Conservation (phyloP, 495 filamentous ascomycete species). For the Talaromyces wortmannii region DNA sequence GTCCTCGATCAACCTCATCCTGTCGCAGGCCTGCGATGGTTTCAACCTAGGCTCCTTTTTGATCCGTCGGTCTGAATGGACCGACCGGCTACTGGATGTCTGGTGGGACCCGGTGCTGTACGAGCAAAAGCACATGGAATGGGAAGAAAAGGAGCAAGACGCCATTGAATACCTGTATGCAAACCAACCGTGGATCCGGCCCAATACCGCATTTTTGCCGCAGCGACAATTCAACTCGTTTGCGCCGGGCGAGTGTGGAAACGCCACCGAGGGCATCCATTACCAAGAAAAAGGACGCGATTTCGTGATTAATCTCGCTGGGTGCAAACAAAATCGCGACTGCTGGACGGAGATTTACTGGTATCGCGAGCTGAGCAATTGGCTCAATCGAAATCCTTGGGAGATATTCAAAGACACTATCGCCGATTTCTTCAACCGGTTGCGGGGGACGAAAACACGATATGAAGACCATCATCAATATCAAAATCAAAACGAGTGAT, state of each 20-base stretch:
- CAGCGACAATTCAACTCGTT: conserved; percentile 94
- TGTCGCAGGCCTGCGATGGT: conserved; percentile 90
- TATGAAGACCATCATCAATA: conserved; percentile 4
- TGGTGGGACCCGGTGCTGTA: conserved; percentile 99
- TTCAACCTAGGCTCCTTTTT: conserved; percentile 99
- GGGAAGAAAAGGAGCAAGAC: conserved; percentile 98
- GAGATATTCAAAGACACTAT: conserved; percentile 45
- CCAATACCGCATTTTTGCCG: conserved; percentile 80
- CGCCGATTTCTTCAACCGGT: conserved; percentile 13
- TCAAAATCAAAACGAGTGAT: background rate
- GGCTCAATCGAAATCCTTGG: conserved; percentile 76
- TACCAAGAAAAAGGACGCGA: conserved; percentile 82
- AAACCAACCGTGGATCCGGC: conserved; percentile 88
- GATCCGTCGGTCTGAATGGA: conserved; percentile 75
- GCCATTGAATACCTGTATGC: conserved; percentile 88
- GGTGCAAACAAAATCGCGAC: conserved; percentile 92
- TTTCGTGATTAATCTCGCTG: conserved; percentile 98
- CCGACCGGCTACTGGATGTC: conserved; percentile 84
- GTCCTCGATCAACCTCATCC: conserved; percentile 74
- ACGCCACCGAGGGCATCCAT: conserved; percentile 71
- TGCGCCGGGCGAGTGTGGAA: conserved; percentile 81
- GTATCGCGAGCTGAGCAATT: conserved; percentile 82
- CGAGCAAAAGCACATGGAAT: conserved; percentile 98
- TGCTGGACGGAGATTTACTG: conserved; percentile 97
- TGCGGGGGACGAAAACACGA: background rate